Evolutionary conservation across 176 grass and related monocot genomes (phyloP).

Genomic region (Carex scoparia): DNA sequence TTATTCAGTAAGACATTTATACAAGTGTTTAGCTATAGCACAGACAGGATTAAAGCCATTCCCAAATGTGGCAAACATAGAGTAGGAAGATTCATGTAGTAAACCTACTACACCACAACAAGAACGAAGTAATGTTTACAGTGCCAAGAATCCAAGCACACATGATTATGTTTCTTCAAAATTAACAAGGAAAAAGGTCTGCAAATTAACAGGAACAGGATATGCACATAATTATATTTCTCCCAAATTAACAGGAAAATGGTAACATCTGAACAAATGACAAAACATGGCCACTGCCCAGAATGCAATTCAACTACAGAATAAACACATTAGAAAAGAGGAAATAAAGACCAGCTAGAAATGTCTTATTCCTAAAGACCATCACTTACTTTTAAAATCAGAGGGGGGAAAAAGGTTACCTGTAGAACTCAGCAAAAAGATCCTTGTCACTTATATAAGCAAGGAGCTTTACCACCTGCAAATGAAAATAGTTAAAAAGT

Average conservation of each 20-base stretch:
- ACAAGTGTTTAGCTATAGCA: neutral
- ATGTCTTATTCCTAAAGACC: neutral
- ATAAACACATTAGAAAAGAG: neutral
- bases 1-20: neutral
- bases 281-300: neutral
- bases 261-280: conserved; percentile 1
- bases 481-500: neutral
- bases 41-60: neutral
- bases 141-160: neutral
- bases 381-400: neutral
- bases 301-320: neutral
- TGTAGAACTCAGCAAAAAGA: conserved; percentile 92
- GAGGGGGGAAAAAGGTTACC: conserved; percentile 33
- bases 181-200: conserved; percentile 1
- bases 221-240: neutral
- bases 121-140: neutral
- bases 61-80: neutral
- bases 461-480: conserved; percentile 84
- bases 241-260: neutral
- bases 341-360: conserved; percentile 2
- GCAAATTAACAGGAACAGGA: neutral
- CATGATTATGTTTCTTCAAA: neutral
- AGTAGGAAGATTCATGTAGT: neutral
- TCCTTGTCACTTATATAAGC: conserved; percentile 96
- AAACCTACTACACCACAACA: neutral